A percentile compares a stretch with the other conserved stretches of the same genome.
phyloP scores from a whole-genome alignment of 176 grass and related monocot genomes.

The Pontederia paniculata region DNA sequence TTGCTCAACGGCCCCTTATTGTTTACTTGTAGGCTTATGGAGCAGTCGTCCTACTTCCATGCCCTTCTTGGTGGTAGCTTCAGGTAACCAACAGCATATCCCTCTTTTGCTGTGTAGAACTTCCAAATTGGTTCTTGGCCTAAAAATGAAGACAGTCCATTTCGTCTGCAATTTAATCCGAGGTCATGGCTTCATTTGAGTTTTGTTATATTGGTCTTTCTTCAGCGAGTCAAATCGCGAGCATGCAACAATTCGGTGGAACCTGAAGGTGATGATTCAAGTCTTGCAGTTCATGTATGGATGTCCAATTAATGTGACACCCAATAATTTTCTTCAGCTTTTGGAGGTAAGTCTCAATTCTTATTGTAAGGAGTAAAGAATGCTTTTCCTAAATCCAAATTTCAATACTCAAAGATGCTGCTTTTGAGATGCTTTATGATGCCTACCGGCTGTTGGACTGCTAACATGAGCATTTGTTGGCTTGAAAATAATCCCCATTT shows the following conservation, averaged over 20 bases:
- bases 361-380: not conserved
- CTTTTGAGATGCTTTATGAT: not conserved
- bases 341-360: slow-evolving; percentile 9
- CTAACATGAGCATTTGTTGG: not conserved
- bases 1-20: not conserved
- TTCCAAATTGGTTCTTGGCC: not conserved
- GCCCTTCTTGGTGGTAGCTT: slow-evolving; percentile 50
- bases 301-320: slow-evolving; percentile 24
- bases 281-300: slow-evolving; percentile 36
- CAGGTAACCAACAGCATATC: slow-evolving; percentile 20
- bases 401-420: not conserved
- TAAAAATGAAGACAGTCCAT: no score
- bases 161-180: not conserved
- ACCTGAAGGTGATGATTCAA: slow-evolving; percentile 26
- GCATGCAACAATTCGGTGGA: slow-evolving; percentile 29
- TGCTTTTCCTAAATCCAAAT: not conserved
- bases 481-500: not conserved
- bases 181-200: not conserved
- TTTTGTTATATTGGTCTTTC: not conserved
- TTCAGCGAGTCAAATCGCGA: slow-evolving; percentile 43
- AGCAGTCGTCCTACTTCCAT: slow-evolving; percentile 60
- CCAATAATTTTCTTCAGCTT: slow-evolving; percentile 28
- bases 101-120: not conserved
- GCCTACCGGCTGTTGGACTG: not conserved
- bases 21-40: slow-evolving; percentile 24